Base-by-base conservation (phyloP, 2,329 filamentous ascomycete species). In the Aureobasidium sp. region DNA sequence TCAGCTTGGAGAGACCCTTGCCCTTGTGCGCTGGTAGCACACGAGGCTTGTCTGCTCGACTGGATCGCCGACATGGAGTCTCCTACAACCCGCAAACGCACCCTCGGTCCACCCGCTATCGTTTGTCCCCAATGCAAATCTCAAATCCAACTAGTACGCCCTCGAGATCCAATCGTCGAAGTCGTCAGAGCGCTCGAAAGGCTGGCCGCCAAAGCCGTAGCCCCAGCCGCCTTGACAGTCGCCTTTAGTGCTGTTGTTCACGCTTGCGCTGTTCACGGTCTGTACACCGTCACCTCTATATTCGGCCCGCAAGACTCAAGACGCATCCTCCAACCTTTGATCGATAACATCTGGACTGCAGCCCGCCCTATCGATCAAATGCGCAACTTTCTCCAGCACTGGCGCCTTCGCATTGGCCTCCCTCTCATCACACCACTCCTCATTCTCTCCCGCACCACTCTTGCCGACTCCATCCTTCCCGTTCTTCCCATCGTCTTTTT, bases 51-150 rank as follows among this genome's bases (percentile, higher is more conserved):
- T 72, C 82, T 97, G 67, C 81, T 97, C 43, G 88, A 91, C 69
- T 99, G 92, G 92, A 88, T 97, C 20, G 88, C 90, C n/a, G 91
- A 96, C 71, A 84, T 91, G 71, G 92, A 97, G 75, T 79, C 82
- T 26, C 83, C 83, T 1, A 76, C 82, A 20, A 71, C 78, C 64
- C 76, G 78, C 66, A 74, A 77, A 67, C 73, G 65, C 72, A 75
- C 63, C 74, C 79, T 72, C 24, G 70, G 70, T 27, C 72, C 71
- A 32, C 84, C 85, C 61, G 86, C 86, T 65, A 85, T 97, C 66
- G 78, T 84, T 60, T 99, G 94, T 72, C 93, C 93, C 2, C 89
- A 96, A 65, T 99, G 94, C 82, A 94, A 96, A 73, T 83, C 86
- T 1, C 82, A 85, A 67, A 96, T 97, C 69, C 78, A 83, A 59